phyloP scores from a whole-genome alignment of 2,329 filamentous ascomycete species.

The Tricladium varicosporioides region DNA sequence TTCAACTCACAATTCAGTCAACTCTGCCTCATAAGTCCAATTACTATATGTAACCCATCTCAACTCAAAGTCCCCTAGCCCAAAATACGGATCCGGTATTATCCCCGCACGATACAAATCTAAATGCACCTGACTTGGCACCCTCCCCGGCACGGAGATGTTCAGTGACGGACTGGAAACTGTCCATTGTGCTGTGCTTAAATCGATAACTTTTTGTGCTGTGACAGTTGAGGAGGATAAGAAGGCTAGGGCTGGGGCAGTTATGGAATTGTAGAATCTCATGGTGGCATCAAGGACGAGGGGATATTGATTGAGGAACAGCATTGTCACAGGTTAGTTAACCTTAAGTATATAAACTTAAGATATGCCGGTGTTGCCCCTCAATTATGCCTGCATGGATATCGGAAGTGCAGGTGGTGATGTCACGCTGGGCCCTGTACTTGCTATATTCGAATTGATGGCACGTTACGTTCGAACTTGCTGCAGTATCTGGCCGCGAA shows the following conservation, averaged over 20 bases:
- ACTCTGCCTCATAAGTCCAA: conserved; percentile 58
- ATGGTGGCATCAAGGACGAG: conserved; percentile 1
- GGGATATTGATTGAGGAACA: background rate
- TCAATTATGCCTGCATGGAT: no score
- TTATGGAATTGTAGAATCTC: background rate
- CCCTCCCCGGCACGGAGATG: conserved; percentile 50
- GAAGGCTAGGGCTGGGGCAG: background rate
- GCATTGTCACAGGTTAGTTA: background rate
- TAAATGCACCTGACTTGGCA: conserved; percentile 59
- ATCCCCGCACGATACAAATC: conserved; percentile 53
- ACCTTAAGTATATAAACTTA: no score
- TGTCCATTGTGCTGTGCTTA: conserved; percentile 16
- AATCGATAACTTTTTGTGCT: conserved; percentile 13
- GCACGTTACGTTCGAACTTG: background rate
- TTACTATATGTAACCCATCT: conserved; percentile 57
- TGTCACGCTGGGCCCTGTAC: background rate
- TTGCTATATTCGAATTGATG: background rate
- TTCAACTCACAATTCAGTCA: conserved; percentile 40
- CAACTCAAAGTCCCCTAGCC: conserved; percentile 57
- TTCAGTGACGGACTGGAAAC: conserved; percentile 33
- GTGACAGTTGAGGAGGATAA: background rate
- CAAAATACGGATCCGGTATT: conserved; percentile 42
- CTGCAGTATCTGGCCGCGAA: no score
- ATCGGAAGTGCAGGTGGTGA: background rate
- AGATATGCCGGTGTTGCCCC: no score